A percentile compares a stretch with the other conserved stretches of the same genome.
These are phyloP conservation scores for Diaporthe batatas DNA, from an alignment of 2,329 filamentous ascomycete genomes.

Conservation along the genomic window DNA sequence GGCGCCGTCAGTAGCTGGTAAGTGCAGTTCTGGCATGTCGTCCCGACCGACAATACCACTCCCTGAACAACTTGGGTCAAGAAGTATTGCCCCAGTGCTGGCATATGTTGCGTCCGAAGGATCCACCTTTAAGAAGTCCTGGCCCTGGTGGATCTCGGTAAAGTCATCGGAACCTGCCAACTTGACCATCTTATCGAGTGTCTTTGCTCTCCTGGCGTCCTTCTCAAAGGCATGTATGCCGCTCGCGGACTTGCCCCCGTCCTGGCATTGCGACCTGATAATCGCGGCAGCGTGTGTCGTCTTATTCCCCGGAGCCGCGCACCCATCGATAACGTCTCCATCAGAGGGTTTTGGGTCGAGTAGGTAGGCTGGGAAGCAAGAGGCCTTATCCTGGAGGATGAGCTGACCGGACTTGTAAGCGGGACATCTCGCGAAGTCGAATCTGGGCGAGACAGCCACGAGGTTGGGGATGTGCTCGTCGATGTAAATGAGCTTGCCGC, in stretches of 20 bases:
- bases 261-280: constrained; percentile 60
- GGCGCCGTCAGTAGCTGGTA: constrained; percentile 58
- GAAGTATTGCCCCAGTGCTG: constrained; percentile 82
- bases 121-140: constrained; percentile 86
- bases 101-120: constrained; percentile 72
- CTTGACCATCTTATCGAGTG: constrained; percentile 86
- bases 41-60: constrained; percentile 94
- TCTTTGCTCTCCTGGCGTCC: constrained; percentile 77
- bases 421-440: constrained; percentile 78
- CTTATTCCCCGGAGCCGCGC: constrained; percentile 96
- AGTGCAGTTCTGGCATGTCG: constrained; percentile 76
- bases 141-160: constrained; percentile 77
- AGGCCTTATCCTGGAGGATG: constrained; percentile 96
- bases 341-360: constrained; percentile 76
- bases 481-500: constrained; percentile 71
- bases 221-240: constrained; percentile 86
- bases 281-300: constrained; percentile 93
- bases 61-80: constrained; percentile 96
- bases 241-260: constrained; percentile 50
- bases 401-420: constrained; percentile 83
- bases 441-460: constrained; percentile 79
- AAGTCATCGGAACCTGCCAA: constrained; percentile 77
- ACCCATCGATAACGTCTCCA: constrained; percentile 90
- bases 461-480: constrained; percentile 88
- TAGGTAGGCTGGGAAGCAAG: constrained; percentile 94